Base-by-base conservation (phyloP, 192 early-diverging fungal genomes). In the Rhizoclosmatium sp. region DNA sequence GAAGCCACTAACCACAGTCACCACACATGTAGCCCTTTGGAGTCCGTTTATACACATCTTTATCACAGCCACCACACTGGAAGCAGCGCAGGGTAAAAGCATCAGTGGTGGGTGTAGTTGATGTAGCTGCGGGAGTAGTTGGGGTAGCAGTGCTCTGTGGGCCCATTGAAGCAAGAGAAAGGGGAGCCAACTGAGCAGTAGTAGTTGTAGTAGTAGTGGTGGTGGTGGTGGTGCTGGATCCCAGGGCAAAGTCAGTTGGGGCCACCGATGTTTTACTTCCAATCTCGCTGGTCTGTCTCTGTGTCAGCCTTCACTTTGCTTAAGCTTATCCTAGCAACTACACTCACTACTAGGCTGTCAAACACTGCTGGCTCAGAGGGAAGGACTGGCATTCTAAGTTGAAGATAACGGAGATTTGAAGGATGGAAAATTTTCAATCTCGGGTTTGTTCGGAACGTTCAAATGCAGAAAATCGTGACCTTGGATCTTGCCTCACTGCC, bases 1-100 rank as follows among this genome's bases (percentile, higher is more conserved):
- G 19, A 66, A 41, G 31, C 31, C 23, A 65, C 62, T 10, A 65
- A 65, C 56, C 62, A 65, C 62, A 65, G 5, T 65, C 62, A 10
- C 23, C 62, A 65, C 62, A 65, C 10, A 65, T 7, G 21, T 65
- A 65, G 7, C 62, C 62, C 21, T 65, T 23, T 23, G 41, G 7
- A 40, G 23, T 41, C 10, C 62, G 7, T 21, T 65, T 65, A 65
- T 16, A 65, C 12, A 65, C 21, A 10, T 23, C 62, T 41, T 5
- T 16, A 21, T 65, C 62, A 1, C 7, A 7, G 21, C 62, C 7
- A 16, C 62, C 62, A 42, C 62, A 65, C 41, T 65, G 21, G 21
- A 21, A 16, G 62, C 62, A 65, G 10, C 21, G 5, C 10, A 42
- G 68, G 41, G 42, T 21, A 9, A 7, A 14, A 5, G 68, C 68